phyloP scores from a whole-genome alignment of 768 basidiomycete species.

The Clavulina sp. region DNA sequence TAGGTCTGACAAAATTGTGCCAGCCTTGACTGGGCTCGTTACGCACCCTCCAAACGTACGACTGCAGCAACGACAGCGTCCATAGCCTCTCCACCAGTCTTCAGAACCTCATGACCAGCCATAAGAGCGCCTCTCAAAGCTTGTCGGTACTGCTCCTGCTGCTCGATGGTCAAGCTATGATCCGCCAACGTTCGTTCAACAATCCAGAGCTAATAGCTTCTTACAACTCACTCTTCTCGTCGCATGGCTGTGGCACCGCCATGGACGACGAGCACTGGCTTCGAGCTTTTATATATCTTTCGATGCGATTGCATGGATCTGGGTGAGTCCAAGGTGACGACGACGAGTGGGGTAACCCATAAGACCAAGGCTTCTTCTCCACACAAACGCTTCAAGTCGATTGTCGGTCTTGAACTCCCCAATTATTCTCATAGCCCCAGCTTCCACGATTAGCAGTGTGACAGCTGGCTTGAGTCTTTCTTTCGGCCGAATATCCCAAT shows the following conservation, averaged over 20 bases:
- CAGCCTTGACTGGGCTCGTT: neutral
- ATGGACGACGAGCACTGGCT: slow-evolving; percentile 49
- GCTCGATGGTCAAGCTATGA: slow-evolving; percentile 21
- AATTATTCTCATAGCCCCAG: no score
- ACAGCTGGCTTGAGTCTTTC: no score
- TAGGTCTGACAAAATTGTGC: neutral
- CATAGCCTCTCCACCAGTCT: slow-evolving; percentile 59
- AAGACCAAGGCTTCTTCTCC: no score
- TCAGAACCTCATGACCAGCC: slow-evolving; percentile 46
- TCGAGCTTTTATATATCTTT: no score
- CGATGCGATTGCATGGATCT: no score
- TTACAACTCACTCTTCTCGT: slow-evolving; percentile 16
- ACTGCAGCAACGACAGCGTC: slow-evolving; percentile 69
- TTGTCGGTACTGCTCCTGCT: slow-evolving; percentile 38
- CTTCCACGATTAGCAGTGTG: no score
- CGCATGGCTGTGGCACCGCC: slow-evolving; percentile 65
- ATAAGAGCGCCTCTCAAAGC: slow-evolving; percentile 36
- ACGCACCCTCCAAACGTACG: slow-evolving; percentile 46
- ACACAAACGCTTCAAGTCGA: no score
- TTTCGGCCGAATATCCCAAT: no score
- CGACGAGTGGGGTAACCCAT: no score
- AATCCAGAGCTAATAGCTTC: neutral
- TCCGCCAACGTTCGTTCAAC: neutral
- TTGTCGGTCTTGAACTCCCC: no score
- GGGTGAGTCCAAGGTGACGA: no score